phyloP scores from a whole-genome alignment of 805 yeast genomes.

The Pichia heedii region DNA sequence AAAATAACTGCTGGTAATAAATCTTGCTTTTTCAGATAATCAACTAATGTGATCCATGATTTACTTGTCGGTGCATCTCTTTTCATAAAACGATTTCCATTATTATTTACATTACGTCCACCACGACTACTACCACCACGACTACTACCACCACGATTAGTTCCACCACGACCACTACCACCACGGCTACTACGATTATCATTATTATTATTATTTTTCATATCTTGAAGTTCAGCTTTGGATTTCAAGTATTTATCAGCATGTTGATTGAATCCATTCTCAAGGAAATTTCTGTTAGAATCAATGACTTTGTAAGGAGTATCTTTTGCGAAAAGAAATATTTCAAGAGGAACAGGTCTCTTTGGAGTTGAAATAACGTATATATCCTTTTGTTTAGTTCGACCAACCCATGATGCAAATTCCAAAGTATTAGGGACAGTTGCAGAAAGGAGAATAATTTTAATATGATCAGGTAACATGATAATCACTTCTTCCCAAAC shows the following conservation, averaged over 20 bases:
- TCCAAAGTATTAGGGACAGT: conserved; percentile 98
- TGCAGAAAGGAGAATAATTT: conserved; percentile 88
- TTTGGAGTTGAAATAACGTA: conserved; percentile 94
- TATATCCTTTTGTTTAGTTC: conserved; percentile 92
- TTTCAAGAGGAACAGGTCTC: conserved; percentile 93
- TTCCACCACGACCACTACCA: conserved; percentile 23
- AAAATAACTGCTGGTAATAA: conserved; percentile 89
- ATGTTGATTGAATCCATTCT: conserved; percentile 54
- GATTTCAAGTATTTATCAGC: conserved; percentile 41
- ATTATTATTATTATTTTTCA: conserved; percentile 20
- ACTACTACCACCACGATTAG: conserved; percentile 22
- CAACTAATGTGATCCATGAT: conserved; percentile 69
- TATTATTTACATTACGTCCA: conserved; percentile 21
- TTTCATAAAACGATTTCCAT: conserved; percentile 30
- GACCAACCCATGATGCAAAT: conserved; percentile 97
- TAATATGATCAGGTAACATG: conserved; percentile 90
- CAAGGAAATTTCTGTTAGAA: conserved; percentile 61
- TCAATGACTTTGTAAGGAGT: conserved; percentile 66
- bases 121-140: conserved; percentile 23
- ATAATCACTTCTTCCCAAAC: conserved; percentile 99
- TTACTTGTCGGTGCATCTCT: conserved; percentile 68
- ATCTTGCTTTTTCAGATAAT: conserved; percentile 53
- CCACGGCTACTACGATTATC: conserved; percentile 25
- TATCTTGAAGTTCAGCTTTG: conserved; percentile 23
- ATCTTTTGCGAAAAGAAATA: conserved; percentile 75